Percentiles rank a stretch among this genome's conserved stretches.
These are phyloP conservation scores for Cadophora sp. DNA, from an alignment of 2,329 filamentous ascomycete species.

Conservation along the genomic window DNA sequence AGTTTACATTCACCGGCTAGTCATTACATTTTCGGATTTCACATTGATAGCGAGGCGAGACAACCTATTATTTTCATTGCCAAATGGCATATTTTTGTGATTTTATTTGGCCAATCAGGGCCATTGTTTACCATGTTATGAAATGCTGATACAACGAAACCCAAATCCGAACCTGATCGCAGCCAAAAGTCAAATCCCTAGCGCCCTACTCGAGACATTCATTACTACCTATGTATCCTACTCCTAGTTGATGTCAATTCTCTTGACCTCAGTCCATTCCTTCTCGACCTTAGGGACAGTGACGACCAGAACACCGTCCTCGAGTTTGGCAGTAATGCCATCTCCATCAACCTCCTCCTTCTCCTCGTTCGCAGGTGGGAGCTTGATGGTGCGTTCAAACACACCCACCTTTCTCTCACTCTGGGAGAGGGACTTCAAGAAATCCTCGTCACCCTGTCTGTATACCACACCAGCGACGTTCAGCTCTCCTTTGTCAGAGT, in stretches of 20 bases:
- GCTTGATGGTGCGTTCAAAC: conserved; percentile 73
- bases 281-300: conserved; percentile 76
- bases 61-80: conserved; percentile 29
- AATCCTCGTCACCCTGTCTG: conserved; percentile 72
- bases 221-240: conserved; percentile 11
- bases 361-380: conserved; percentile 59
- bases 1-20: too few species aligned
- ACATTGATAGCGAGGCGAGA: not conserved
- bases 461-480: conserved; percentile 76
- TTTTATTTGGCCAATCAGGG: conserved; percentile 27
- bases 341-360: conserved; percentile 67
- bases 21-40: too few species aligned
- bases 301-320: conserved; percentile 79
- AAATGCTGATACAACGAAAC: conserved; percentile 17
- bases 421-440: conserved; percentile 65
- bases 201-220: conserved; percentile 3
- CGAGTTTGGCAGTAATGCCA: conserved; percentile 75
- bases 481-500: conserved; percentile 70
- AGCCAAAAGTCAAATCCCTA: conserved; percentile 10
- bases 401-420: conserved; percentile 75
- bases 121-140: conserved; percentile 29
- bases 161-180: not conserved
- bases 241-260: conserved; percentile 59
- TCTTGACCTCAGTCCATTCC: conserved; percentile 68
- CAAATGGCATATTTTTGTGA: conserved; percentile 38